These are phyloP conservation scores for Talaromyces sp. DNA, from an alignment of 2,329 filamentous ascomycete species.

Conservation along the genomic window DNA sequence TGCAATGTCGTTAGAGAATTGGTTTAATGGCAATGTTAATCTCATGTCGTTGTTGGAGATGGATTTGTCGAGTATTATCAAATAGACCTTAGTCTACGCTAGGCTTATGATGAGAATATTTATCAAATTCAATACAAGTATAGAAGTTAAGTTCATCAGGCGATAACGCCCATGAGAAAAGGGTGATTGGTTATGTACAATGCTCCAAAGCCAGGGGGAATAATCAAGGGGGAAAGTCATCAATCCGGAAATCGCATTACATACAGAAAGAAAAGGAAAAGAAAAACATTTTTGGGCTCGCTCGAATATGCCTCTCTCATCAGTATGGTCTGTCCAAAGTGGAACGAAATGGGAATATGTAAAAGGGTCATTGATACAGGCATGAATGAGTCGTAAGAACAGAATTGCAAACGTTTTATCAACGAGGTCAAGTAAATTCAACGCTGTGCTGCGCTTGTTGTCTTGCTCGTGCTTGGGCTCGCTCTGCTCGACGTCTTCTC, in stretches of 20 bases:
- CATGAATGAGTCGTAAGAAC: background rate
- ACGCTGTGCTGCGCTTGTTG: conserved; percentile 44
- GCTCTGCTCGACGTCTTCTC: conserved; percentile 53
- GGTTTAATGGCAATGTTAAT: conserved; percentile 24
- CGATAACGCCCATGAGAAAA: background rate
- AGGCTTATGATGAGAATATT: background rate
- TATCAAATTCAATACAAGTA: background rate
- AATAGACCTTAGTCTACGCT: background rate
- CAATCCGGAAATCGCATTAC: conserved; percentile 1
- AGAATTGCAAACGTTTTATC: background rate
- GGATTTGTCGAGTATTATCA: conserved; percentile 21
- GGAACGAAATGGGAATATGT: background rate
- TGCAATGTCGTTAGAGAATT: conserved; percentile 21
- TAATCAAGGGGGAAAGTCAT: background rate
- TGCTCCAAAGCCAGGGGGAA: background rate
- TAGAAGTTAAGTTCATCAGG: background rate
- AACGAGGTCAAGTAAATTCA: conserved; percentile 45
- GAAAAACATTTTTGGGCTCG: conserved; percentile 5
- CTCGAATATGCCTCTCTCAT: conserved; percentile 11
- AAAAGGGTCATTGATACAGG: background rate
- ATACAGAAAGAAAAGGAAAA: background rate
- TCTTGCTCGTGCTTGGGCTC: conserved; percentile 48
- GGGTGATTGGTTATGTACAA: conserved; percentile 6
- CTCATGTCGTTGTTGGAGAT: conserved; percentile 23
- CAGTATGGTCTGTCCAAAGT: background rate